Evolutionary conservation across 805 yeast species (phyloP), one percentile per base, ranked within the genome.

Genomic region (Ogataea salicorniae): DNA sequence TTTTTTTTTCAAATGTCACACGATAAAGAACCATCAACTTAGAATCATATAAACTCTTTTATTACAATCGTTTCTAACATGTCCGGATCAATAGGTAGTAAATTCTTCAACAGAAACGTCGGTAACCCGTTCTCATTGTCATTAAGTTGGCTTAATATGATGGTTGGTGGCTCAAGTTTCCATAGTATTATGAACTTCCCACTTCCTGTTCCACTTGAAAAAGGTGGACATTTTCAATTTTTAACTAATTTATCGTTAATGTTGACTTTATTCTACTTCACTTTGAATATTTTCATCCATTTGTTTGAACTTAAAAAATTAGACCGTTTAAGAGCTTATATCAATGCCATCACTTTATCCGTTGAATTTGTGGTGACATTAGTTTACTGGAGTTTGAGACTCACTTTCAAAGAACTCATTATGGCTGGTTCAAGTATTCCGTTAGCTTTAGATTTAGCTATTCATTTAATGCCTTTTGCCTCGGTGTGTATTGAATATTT

Each of bases 191-290:
- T 51, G 39, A 33, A 31, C 37, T 36, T 65, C 7, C 61, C 58
- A 14, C 64, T 85, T 23, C 89, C 90, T 0, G 68, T 64, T 1
- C 68, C 64, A 35, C 63, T 84, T 26, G 68, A 58, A 2, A 62
- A 66, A 20, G 92, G 82, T 1, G 92, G 92, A 2, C 85, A 79
- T 48, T 75, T 74, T 66, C 92, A 86, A 59, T 86, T 86, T 60
- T 69, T 85, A 43, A 86, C 94, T 4, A 84, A 83, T 59, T 57
- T 84, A n/a, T 76, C 84, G 8, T 70, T 83, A 33, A 57, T 66
- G 1, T 58, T 75, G 16, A 74, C 86, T 2, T 53, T 79, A 9
- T 47, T 73, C 39, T 73, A 75, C 50, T 73, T 70, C 48, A 40
- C 57, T 15, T 38, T 73, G 35, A 77, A 77, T 20, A 54, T 71